Conservation (phyloP, 2,329 filamentous ascomycete species). For the Cordyceps fumosorosea region DNA sequence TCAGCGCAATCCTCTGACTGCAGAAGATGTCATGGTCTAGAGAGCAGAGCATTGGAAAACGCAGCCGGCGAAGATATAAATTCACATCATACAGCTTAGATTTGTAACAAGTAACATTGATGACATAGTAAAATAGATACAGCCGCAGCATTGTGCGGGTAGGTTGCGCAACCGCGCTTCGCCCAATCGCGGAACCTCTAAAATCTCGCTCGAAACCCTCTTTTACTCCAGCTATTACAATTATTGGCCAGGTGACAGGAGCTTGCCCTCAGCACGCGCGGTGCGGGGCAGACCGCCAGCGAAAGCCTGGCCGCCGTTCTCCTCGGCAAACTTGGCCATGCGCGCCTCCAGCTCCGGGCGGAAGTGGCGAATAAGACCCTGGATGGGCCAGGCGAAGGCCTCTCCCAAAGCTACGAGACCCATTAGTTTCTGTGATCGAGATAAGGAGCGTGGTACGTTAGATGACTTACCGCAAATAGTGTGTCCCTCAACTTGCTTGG, state of each 20-base stretch:
- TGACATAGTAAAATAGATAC: constrained; percentile 17
- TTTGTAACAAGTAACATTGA: constrained; percentile 6
- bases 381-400: constrained; percentile 97
- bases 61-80: neutral
- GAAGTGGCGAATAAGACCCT: constrained; percentile 97
- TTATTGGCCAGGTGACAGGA: constrained; percentile 88
- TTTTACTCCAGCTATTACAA: constrained; percentile 18
- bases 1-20: neutral
- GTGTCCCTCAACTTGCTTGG: constrained; percentile 98
- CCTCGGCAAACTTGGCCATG: constrained; percentile 71
- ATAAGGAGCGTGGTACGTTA: neutral
- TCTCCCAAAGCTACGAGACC: constrained; percentile 68
- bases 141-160: constrained; percentile 13
- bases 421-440: constrained; percentile 23
- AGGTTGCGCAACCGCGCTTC: constrained; percentile 10
- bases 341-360: constrained; percentile 89
- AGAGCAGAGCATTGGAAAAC: neutral
- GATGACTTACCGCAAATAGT: constrained; percentile 79
- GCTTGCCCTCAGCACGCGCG: constrained; percentile 67
- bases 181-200: constrained; percentile 1
- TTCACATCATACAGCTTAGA: neutral
- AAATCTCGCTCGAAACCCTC: constrained; percentile 2
- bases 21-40: neutral
- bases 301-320: constrained; percentile 65
- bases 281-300: constrained; percentile 85